phyloP scores from a whole-genome alignment of 1,284 basidiomycete genomes.

The Irpex sp. region DNA sequence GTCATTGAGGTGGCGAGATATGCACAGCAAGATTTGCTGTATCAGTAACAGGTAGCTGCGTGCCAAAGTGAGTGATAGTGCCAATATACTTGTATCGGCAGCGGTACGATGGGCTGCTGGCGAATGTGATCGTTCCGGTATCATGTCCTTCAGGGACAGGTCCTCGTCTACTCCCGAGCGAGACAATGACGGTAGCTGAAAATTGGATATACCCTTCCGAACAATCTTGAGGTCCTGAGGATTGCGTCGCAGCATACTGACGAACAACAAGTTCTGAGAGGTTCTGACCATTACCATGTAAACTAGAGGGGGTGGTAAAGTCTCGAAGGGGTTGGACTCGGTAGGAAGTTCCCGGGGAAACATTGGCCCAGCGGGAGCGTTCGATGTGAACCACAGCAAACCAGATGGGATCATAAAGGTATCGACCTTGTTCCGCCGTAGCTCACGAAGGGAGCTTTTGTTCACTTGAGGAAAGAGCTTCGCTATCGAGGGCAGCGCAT shows the following conservation, averaged over 20 bases:
- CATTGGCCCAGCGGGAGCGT: slow-evolving; percentile 52
- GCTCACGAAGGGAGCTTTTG: slow-evolving; percentile 70
- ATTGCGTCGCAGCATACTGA: slow-evolving; percentile 62
- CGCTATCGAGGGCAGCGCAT: slow-evolving; percentile 54
- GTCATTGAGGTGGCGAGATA: slow-evolving; percentile 77
- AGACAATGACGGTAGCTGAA: slow-evolving; percentile 53
- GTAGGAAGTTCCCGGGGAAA: slow-evolving; percentile 46
- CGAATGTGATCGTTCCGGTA: slow-evolving; percentile 26
- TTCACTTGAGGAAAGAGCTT: slow-evolving; percentile 61
- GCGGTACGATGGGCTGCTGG: slow-evolving; percentile 10
- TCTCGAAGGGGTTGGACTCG: slow-evolving; percentile 41
- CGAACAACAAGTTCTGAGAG: slow-evolving; percentile 70
- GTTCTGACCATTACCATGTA: slow-evolving; percentile 63
- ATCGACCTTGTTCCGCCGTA: slow-evolving; percentile 74
- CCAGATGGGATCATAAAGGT: slow-evolving; percentile 68
- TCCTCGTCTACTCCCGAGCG: slow-evolving; percentile 27
- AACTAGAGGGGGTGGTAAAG: slow-evolving; percentile 45
- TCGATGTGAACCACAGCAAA: slow-evolving; percentile 58
- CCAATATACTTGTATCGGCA: slow-evolving; percentile 26
- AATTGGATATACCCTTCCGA: slow-evolving; percentile 63
- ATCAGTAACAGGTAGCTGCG: slow-evolving; percentile 70
- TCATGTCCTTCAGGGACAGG: slow-evolving; percentile 41
- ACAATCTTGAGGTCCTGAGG: slow-evolving; percentile 69
- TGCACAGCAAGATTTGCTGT: slow-evolving; percentile 67
- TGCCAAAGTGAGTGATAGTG: slow-evolving; percentile 57